Conservation (phyloP, 352 stramenopile genomes). For the Globisporangium orthogonon region DNA sequence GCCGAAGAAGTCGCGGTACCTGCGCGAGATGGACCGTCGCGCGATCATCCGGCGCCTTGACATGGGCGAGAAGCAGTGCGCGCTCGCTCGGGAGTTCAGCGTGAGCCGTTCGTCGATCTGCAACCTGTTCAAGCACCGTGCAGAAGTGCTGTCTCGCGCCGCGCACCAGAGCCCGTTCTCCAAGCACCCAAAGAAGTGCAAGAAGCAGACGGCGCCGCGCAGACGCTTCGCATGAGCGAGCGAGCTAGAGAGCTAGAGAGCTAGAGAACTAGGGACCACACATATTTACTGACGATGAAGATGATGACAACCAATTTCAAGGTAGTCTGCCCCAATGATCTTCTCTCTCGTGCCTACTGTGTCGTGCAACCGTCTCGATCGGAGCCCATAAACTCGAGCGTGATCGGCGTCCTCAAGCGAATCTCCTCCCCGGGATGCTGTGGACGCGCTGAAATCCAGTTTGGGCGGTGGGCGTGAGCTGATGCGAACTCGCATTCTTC, state of each 20-base stretch:
- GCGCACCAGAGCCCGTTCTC: slow-evolving; percentile 39
- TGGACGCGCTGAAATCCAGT: too few species aligned
- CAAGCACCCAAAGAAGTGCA: slow-evolving; percentile 46
- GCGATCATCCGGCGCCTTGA: slow-evolving; percentile 49
- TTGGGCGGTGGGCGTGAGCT: too few species aligned
- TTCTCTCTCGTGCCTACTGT: too few species aligned
- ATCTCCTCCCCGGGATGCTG: too few species aligned
- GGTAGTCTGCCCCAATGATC: too few species aligned
- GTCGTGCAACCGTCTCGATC: too few species aligned
- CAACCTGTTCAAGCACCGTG: slow-evolving; percentile 61
- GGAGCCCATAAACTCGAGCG: too few species aligned
- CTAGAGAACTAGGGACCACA: not conserved
- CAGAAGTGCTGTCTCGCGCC: slow-evolving; percentile 38
- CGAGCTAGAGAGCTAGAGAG: not conserved
- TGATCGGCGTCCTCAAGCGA: too few species aligned
- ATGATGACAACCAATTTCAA: too few species aligned
- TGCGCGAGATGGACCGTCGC: slow-evolving; percentile 61
- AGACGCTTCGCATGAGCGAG: not conserved
- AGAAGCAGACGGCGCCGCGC: slow-evolving; percentile 4
- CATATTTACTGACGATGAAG: too few species aligned
- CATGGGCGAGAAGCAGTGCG: slow-evolving; percentile 55
- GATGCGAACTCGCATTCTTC: too few species aligned
- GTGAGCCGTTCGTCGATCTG: slow-evolving; percentile 65
- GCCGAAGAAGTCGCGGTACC: slow-evolving; percentile 48
- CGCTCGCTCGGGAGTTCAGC: slow-evolving; percentile 60